Conservation (phyloP, 2,329 filamentous ascomycete genomes). For the Botryotinia convoluta region DNA sequence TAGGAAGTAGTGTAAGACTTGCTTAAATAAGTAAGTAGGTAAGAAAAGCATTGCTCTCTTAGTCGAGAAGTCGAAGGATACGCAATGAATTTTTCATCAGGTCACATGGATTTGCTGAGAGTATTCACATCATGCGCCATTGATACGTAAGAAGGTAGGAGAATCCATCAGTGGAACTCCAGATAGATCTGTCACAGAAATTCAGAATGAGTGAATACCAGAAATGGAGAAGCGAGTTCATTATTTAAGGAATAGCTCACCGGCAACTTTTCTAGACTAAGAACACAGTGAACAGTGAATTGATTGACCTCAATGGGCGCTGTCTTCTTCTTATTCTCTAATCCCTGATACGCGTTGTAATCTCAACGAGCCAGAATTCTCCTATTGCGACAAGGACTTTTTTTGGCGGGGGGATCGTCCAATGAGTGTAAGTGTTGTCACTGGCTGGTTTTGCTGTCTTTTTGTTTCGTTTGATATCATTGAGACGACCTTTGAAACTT, state of each 20-base stretch:
- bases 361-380: no score
- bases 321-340: not conserved
- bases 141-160: no score
- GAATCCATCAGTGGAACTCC: no score
- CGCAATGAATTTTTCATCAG: rapidly evolving
- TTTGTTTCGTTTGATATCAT: not conserved
- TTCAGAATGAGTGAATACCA: not conserved
- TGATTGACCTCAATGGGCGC: no score
- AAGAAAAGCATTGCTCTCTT: not conserved
- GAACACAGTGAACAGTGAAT: no score
- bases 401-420: rapidly evolving
- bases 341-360: no score
- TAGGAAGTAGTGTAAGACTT: not conserved
- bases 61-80: rapidly evolving
- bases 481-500: not conserved
- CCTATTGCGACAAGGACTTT: no score
- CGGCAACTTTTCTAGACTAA: not conserved
- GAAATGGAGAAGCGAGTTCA: not conserved
- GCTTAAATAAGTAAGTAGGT: not conserved
- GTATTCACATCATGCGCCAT: no score
- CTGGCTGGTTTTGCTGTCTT: not conserved
- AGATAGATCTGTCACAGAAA: no score
- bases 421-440: not conserved
- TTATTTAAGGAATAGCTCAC: not conserved
- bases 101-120: no score